Base-by-base conservation (phyloP, 2,329 filamentous ascomycete genomes). In the Incumbomyces delicatus region DNA sequence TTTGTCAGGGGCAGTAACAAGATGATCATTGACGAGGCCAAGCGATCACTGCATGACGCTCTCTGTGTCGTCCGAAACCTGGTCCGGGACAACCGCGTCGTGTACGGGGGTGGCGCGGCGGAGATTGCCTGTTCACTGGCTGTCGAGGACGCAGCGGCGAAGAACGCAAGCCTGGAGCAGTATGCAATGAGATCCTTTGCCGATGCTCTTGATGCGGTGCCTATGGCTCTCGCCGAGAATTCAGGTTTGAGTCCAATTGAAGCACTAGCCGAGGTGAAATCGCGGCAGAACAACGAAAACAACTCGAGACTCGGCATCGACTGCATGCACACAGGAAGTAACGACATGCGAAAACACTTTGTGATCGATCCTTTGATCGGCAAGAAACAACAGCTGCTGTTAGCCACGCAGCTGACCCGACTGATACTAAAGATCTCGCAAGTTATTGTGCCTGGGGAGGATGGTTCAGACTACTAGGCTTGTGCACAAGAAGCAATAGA, bases 1-100 rank as follows among this genome's bases (percentile, higher is more conserved):
- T 98, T 98, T 66, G 86, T 98, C 50, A 78, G 92, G 61, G 92
- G 92, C 61, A 94, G 88, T 75, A 98, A 98, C 78, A 98, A 96
- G 77, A 98, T 98, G 92, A 95, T 98, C 66, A 96, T 98, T 65
- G 94, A 98, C 63, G 94, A 98, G 70, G 94, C 94, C 46, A 95
- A 95, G 74, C 82, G 94, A 60, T 96, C 92, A 41, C 77, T 98
- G 49, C 94, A 98, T 66, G 92, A 98, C 67, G 92, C 92, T 49
- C 81, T 98, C 42, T 98, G 94, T 63, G 92, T 98, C 41, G 92
- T 98, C 44, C 85, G 94, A 60, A 98, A 98, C 70, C 75, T 98
- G 38, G 92, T 98, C 42, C 81, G 79, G 52, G 94, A 98, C 69
- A 96, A 95, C 74, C 85, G 92, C 50, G 88, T 98, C 42, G 92